phyloP scores from a whole-genome alignment of 1,284 basidiomycete species.

The Rhodotorula sp. region DNA sequence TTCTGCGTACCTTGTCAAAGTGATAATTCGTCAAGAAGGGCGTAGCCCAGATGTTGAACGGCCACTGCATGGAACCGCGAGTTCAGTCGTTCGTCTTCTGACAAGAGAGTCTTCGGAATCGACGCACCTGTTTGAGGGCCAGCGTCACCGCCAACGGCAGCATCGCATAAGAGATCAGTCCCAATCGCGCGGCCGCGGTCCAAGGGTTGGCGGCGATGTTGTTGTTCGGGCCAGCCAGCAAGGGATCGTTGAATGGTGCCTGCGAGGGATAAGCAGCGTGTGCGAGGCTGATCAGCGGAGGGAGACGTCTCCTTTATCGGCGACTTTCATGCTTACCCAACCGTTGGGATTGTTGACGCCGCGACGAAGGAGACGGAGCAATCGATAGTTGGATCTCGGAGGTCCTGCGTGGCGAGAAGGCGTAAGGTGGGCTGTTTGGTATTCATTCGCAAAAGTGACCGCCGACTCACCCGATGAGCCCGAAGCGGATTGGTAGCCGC shows the following conservation, averaged over 20 bases:
- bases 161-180: constrained; percentile 73
- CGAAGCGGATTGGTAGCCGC: constrained; percentile 28
- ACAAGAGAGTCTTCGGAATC: background rate
- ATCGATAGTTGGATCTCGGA: constrained; percentile 20
- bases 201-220: constrained; percentile 72
- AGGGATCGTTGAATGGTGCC: constrained; percentile 41
- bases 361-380: constrained; percentile 14
- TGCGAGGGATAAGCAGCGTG: background rate
- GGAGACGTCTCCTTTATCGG: background rate
- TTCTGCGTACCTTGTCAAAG: constrained; percentile 70
- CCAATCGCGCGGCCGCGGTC: constrained; percentile 70
- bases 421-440: background rate
- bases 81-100: background rate
- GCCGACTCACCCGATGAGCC: background rate
- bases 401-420: constrained; percentile 8
- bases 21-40: constrained; percentile 66
- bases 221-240: constrained; percentile 54
- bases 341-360: constrained; percentile 36
- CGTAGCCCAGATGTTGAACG: constrained; percentile 74
- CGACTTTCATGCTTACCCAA: constrained; percentile 8
- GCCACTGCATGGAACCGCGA: constrained; percentile 54
- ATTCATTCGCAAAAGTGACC: background rate
- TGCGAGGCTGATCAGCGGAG: background rate
- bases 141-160: constrained; percentile 73
- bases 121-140: constrained; percentile 61